phyloP scores from a whole-genome alignment of 2,329 filamentous ascomycete species.

The Clonostachys rosea region DNA sequence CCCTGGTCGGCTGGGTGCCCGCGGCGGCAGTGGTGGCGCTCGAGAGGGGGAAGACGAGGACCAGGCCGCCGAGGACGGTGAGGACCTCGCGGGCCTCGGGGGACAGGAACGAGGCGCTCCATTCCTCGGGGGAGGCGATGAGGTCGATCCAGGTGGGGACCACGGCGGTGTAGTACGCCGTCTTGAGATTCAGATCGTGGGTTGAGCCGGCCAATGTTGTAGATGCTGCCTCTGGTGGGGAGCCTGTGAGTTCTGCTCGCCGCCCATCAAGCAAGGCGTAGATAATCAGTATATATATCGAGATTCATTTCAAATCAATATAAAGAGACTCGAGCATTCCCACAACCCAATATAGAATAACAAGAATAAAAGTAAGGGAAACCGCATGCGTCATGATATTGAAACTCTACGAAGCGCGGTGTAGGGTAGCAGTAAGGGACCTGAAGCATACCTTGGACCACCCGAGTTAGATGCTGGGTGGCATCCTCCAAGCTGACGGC shows the following conservation, averaged over 20 bases:
- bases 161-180: slow-evolving; percentile 54
- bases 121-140: slow-evolving; percentile 42
- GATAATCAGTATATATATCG: too few species aligned
- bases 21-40: slow-evolving; percentile 13
- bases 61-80: slow-evolving; percentile 52
- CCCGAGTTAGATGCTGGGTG: slow-evolving; percentile 36
- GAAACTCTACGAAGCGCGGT: not conserved
- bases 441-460: slow-evolving; percentile 45
- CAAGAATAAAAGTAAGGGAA: too few species aligned
- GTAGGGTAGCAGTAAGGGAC: not conserved
- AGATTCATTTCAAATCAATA: too few species aligned
- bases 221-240: slow-evolving; percentile 27
- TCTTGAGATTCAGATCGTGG: slow-evolving; percentile 50
- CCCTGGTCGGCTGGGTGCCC: slow-evolving; percentile 15
- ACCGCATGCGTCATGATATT: not conserved
- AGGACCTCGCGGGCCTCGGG: slow-evolving; percentile 60
- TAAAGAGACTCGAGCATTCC: too few species aligned
- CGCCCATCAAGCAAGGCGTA: not conserved
- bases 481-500: slow-evolving; percentile 47
- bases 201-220: slow-evolving; percentile 53
- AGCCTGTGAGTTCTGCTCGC: slow-evolving; percentile 46
- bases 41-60: slow-evolving; percentile 28
- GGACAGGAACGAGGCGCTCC: slow-evolving; percentile 55
- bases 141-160: slow-evolving; percentile 67
- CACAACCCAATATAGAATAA: too few species aligned